Conservation (phyloP, 2,329 filamentous ascomycete species). For the Stylonectria norvegica region DNA sequence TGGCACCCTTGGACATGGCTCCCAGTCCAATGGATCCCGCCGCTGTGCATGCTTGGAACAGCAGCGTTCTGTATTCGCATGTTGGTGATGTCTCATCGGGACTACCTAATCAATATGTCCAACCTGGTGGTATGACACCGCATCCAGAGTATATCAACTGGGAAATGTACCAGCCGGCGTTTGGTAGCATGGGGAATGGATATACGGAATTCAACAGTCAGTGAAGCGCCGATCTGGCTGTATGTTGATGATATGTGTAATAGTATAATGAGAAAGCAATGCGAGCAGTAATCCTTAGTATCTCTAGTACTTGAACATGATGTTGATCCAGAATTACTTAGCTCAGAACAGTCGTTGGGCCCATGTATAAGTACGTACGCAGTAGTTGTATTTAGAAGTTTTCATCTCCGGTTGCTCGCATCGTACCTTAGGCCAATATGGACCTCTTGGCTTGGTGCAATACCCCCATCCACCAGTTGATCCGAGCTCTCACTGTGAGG, state of each 20-base stretch:
- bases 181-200: conserved; percentile 18
- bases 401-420: no score
- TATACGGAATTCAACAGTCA: conserved; percentile 26
- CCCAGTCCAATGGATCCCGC: conserved; percentile 12
- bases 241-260: neutral
- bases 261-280: no score
- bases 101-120: conserved; percentile 24
- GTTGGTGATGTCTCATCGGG: conserved; percentile 17
- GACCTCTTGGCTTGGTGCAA: no score
- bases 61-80: conserved; percentile 23
- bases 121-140: conserved; percentile 18
- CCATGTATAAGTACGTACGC: no score
- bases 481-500: neutral
- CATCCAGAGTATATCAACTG: conserved; percentile 26
- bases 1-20: conserved; percentile 10
- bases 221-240: conserved; percentile 11
- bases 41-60: conserved; percentile 31
- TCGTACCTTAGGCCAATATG: no score
- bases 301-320: no score
- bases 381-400: no score
- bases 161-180: conserved; percentile 26
- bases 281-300: no score
- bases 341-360: no score
- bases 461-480: neutral
- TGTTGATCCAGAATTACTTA: no score